Evolutionary conservation across 371 early-diverging fungal genomes (phyloP).

Genomic region (Lichtheimia corymbifera): DNA sequence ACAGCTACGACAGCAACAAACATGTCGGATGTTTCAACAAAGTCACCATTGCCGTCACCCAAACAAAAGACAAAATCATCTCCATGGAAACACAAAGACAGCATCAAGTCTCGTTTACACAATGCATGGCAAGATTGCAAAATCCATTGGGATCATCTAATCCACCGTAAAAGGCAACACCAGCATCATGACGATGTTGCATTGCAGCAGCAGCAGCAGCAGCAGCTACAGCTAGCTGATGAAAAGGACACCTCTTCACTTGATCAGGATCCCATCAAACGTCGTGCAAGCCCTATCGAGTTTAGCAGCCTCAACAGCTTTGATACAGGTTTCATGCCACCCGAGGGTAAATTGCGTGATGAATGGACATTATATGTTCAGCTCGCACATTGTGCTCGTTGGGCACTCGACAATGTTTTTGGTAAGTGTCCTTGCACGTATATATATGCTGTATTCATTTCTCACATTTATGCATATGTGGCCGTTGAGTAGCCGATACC

Average conservation of each 20-base stretch:
- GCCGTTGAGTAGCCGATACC: constrained; percentile 8
- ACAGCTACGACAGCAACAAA: neutral
- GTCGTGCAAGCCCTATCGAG: constrained; percentile 3
- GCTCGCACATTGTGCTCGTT: constrained; percentile 37
- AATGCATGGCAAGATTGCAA: constrained; percentile 4
- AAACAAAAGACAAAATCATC: neutral
- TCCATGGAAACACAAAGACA: neutral
- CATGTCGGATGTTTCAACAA: neutral
- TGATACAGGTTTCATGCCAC: constrained; percentile 35
- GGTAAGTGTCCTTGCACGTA: constrained; percentile 7
- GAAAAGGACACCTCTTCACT: neutral
- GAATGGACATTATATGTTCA: constrained; percentile 44
- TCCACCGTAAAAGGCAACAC: constrained; percentile 2
- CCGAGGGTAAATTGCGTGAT: constrained; percentile 34
- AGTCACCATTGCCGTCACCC: constrained; percentile 9
- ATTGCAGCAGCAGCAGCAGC: neutral
- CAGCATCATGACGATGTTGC: too few species aligned
- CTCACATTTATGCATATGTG: constrained; percentile 3
- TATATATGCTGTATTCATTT: neutral
- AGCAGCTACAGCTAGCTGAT: constrained; percentile 1
- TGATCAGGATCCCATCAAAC: constrained; percentile 6
- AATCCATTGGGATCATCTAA: constrained; percentile 1
- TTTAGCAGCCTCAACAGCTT: constrained; percentile 15
- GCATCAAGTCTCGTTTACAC: constrained; percentile 3
- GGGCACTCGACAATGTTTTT: constrained; percentile 47